Percentiles rank a stretch among this genome's conserved stretches.
Evolutionary conservation across 2,329 filamentous ascomycete genomes (phyloP).

Genomic region (Fusarium sp.): DNA sequence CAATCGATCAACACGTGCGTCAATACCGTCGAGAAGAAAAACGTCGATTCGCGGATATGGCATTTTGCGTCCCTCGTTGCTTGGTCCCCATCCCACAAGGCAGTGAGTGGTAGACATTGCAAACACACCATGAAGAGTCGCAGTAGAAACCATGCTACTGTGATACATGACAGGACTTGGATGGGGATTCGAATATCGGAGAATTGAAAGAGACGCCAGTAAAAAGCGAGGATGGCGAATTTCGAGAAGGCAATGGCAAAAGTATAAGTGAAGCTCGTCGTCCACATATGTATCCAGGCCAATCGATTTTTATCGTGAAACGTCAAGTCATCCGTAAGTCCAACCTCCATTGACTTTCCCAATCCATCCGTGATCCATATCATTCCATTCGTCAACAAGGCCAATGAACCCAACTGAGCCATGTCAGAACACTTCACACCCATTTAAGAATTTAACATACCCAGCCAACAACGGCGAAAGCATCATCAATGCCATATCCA

Average conservation of each 20-base stretch:
- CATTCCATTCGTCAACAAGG: slow-evolving; percentile 23
- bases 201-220: slow-evolving; percentile 43
- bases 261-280: slow-evolving; percentile 40
- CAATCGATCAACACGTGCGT: slow-evolving; percentile 46
- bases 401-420: slow-evolving; percentile 27
- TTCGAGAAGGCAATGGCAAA: slow-evolving; percentile 43
- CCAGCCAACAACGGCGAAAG: slow-evolving; percentile 32
- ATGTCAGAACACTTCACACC: neutral
- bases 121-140: slow-evolving; percentile 45
- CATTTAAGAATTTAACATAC: slow-evolving; percentile 4
- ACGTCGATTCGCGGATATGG: slow-evolving; percentile 42
- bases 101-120: slow-evolving; percentile 45
- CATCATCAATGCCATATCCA: slow-evolving; percentile 35
- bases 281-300: slow-evolving; percentile 37
- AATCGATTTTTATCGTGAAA: slow-evolving; percentile 22
- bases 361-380: slow-evolving; percentile 29
- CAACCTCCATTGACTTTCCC: slow-evolving; percentile 27
- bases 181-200: slow-evolving; percentile 42
- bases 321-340: slow-evolving; percentile 20
- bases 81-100: slow-evolving; percentile 44
- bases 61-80: slow-evolving; percentile 36
- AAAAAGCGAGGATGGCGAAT: slow-evolving; percentile 42
- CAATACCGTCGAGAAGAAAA: slow-evolving; percentile 45
- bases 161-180: slow-evolving; percentile 35
- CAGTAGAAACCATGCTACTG: slow-evolving; percentile 41